Evolutionary conservation across 345 rosid genomes (phyloP).

Genomic region (Kernera saxatilis): DNA sequence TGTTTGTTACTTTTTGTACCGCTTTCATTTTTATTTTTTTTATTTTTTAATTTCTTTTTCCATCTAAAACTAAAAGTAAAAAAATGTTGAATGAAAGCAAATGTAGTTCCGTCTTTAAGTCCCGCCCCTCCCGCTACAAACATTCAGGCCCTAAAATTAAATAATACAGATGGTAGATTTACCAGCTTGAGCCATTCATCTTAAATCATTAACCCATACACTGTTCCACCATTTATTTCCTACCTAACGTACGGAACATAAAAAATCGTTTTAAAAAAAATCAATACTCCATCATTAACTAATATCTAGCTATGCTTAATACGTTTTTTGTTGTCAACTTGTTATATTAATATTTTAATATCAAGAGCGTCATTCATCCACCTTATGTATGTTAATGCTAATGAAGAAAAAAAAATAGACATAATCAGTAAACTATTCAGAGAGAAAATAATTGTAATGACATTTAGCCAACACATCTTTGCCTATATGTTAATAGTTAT

Average conservation of each 20-base stretch:
- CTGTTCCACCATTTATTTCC: background rate
- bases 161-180: background rate
- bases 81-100: no score
- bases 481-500: background rate
- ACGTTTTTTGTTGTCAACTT: background rate
- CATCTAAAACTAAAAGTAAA: no score
- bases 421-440: background rate
- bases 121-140: no score
- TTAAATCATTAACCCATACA: background rate
- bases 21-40: no score
- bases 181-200: background rate
- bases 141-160: no score
- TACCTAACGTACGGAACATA: background rate
- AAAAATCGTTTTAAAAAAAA: background rate
- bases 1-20: no score
- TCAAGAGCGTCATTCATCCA: no score
- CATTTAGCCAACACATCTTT: background rate
- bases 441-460: background rate
- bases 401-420: no score
- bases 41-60: no score
- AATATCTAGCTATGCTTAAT: background rate
- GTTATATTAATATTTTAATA: no score
- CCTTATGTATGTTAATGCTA: background rate
- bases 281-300: background rate
- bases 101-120: no score